These are phyloP conservation scores for Botrytis squamosa DNA, from an alignment of 2,329 filamentous ascomycete genomes.

Conservation along the genomic window DNA sequence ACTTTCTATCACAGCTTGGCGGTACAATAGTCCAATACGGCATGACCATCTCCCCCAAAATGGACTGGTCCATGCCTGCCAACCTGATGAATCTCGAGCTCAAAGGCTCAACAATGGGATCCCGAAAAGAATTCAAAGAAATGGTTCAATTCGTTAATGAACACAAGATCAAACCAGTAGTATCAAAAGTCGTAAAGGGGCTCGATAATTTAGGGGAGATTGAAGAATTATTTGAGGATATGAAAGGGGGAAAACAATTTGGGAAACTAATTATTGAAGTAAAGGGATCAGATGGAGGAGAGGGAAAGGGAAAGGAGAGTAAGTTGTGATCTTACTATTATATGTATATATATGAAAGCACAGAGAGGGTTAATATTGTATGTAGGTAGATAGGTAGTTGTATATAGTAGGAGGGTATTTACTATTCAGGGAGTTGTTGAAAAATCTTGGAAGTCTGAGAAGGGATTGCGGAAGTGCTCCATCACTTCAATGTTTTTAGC, in stretches of 20 bases:
- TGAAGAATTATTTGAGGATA: slow-evolving; percentile 79
- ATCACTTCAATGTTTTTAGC: neutral
- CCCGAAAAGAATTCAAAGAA: slow-evolving; percentile 80
- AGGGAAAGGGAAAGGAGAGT: neutral
- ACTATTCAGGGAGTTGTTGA: neutral
- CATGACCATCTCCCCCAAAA: slow-evolving; percentile 84
- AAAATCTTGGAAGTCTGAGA: neutral
- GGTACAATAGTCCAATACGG: slow-evolving; percentile 86
- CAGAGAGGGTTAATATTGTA: neutral
- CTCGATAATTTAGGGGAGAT: slow-evolving; percentile 77
- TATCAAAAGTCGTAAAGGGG: slow-evolving; percentile 72
- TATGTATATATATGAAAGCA: neutral
- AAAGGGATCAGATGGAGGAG: slow-evolving; percentile 32
- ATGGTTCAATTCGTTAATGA: slow-evolving; percentile 81
- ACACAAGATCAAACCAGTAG: slow-evolving; percentile 71
- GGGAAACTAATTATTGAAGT: slow-evolving; percentile 87
- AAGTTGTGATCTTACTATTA: neutral
- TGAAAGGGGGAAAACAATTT: slow-evolving; percentile 83
- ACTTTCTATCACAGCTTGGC: slow-evolving; percentile 51
- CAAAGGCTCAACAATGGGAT: slow-evolving; percentile 86
- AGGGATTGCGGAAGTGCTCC: neutral
- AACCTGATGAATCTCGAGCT: slow-evolving; percentile 87
- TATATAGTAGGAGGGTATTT: neutral
- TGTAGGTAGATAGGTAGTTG: neutral
- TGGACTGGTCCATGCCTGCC: slow-evolving; percentile 82